These are phyloP conservation scores for Talaromyces stipitatus DNA, from an alignment of 495 filamentous ascomycete genomes.

Conservation along the genomic window DNA sequence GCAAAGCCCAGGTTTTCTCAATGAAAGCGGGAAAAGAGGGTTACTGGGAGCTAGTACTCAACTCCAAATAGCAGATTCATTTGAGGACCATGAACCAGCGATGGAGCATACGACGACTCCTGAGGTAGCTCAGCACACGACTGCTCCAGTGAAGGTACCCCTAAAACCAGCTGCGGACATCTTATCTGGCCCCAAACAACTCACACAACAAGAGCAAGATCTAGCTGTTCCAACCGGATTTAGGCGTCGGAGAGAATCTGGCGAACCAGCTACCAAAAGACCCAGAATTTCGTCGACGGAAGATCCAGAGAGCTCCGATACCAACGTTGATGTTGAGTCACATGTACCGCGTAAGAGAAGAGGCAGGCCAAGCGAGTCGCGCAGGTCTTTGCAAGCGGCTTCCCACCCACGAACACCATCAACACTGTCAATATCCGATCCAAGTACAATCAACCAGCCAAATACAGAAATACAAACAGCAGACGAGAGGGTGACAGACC, in stretches of 20 bases:
- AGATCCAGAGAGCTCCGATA: background rate
- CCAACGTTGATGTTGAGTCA: background rate
- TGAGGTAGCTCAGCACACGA: background rate
- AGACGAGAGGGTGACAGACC: background rate
- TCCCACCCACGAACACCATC: background rate
- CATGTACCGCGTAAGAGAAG: background rate
- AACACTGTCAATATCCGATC: background rate
- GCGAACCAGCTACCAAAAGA: slow-evolving; percentile 2
- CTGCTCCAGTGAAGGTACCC: slow-evolving; percentile 13
- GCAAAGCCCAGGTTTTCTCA: slow-evolving; percentile 30
- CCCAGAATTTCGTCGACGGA: background rate
- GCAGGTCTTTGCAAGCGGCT: background rate
- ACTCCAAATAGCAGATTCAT: slow-evolving; percentile 28
- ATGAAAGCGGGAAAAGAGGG: slow-evolving; percentile 28
- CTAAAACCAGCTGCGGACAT: slow-evolving; percentile 15
- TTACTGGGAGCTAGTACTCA: slow-evolving; percentile 26
- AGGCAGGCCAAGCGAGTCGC: background rate
- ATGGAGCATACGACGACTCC: slow-evolving; percentile 11
- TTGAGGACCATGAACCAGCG: slow-evolving; percentile 25
- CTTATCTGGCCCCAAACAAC: background rate
- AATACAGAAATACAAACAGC: background rate
- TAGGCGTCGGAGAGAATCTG: slow-evolving; percentile 1
- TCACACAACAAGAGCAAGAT: background rate
- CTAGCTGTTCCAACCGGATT: background rate
- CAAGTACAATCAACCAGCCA: background rate